Conservation (phyloP, 2,329 filamentous ascomycete genomes). For the Ophioceras dolichostomum region DNA sequence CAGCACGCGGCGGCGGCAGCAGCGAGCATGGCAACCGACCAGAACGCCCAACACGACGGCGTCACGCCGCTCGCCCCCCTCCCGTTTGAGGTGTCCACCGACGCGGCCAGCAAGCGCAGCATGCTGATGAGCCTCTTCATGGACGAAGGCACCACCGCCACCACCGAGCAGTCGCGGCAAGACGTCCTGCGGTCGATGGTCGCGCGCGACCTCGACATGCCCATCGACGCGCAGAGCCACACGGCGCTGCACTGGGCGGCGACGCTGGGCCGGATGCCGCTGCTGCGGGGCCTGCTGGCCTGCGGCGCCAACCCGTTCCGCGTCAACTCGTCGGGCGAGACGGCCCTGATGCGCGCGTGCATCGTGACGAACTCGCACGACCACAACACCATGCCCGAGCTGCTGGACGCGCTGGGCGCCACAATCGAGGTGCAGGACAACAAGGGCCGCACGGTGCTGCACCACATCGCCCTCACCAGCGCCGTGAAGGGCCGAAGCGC, state of each 20-base stretch:
- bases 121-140: slow-evolving; percentile 75
- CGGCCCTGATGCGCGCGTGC: slow-evolving; percentile 83
- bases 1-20: slow-evolving; percentile 29
- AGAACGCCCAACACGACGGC: slow-evolving; percentile 43
- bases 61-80: slow-evolving; percentile 53
- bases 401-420: slow-evolving; percentile 77
- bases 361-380: slow-evolving; percentile 92
- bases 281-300: slow-evolving; percentile 69
- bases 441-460: slow-evolving; percentile 81
- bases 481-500: slow-evolving; percentile 87
- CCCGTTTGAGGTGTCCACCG: slow-evolving; percentile 44
- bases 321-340: slow-evolving; percentile 82
- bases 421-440: slow-evolving; percentile 86
- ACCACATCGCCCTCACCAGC: slow-evolving; percentile 92
- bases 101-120: slow-evolving; percentile 69
- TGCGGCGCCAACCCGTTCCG: slow-evolving; percentile 80
- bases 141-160: slow-evolving; percentile 54
- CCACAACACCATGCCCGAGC: slow-evolving; percentile 76
- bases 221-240: slow-evolving; percentile 75
- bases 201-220: slow-evolving; percentile 76
- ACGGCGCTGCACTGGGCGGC: slow-evolving; percentile 95
- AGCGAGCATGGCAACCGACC: slow-evolving; percentile 5
- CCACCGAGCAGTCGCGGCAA: slow-evolving; percentile 51
- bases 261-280: slow-evolving; percentile 72
- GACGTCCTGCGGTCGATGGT: slow-evolving; percentile 66